A percentile compares a stretch with the other conserved stretches of the same genome.
Evolutionary conservation across 169 alveolate species (phyloP).

Genomic region (Plasmodium gonderi): DNA sequence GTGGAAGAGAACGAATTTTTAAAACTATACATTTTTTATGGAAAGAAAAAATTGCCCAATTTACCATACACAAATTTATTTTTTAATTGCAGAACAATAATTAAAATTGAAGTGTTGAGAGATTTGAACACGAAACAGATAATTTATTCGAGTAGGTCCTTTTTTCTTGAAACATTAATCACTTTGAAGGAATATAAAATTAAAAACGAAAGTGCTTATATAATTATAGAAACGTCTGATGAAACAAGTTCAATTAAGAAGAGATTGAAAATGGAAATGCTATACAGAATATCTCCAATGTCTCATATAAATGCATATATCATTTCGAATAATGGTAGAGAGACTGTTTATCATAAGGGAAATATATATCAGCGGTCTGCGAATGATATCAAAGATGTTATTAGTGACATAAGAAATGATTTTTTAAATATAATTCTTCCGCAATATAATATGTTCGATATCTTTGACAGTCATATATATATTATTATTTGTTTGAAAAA

Average conservation of each 20-base stretch:
- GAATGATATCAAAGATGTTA: constrained; percentile 47
- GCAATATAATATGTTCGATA: constrained; percentile 46
- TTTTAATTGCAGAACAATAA: constrained; percentile 58
- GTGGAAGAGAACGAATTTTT: constrained; percentile 35
- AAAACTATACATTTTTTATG: constrained; percentile 55
- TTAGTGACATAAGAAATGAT: constrained; percentile 59
- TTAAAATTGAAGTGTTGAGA: constrained; percentile 60
- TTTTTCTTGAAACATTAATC: constrained; percentile 58
- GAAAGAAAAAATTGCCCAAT: constrained; percentile 26
- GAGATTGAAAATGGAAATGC: constrained; percentile 68
- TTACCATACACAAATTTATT: constrained; percentile 40
- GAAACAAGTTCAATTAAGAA: constrained; percentile 53
- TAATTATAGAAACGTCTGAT: constrained; percentile 47
- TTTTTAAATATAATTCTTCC: constrained; percentile 54
- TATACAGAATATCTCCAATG: constrained; percentile 49
- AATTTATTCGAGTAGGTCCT: constrained; percentile 63
- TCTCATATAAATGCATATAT: constrained; percentile 67
- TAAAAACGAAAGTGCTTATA: constrained; percentile 55
- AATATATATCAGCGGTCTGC: constrained; percentile 66
- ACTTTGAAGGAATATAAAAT: constrained; percentile 63
- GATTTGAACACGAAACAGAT: constrained; percentile 59
- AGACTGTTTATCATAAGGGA: constrained; percentile 68
- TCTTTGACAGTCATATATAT: constrained; percentile 45
- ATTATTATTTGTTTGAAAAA: constrained; percentile 52
- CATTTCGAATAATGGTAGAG: constrained; percentile 44